Conservation (phyloP, 805 yeast genomes). For the Maudiozyma bulderi region DNA sequence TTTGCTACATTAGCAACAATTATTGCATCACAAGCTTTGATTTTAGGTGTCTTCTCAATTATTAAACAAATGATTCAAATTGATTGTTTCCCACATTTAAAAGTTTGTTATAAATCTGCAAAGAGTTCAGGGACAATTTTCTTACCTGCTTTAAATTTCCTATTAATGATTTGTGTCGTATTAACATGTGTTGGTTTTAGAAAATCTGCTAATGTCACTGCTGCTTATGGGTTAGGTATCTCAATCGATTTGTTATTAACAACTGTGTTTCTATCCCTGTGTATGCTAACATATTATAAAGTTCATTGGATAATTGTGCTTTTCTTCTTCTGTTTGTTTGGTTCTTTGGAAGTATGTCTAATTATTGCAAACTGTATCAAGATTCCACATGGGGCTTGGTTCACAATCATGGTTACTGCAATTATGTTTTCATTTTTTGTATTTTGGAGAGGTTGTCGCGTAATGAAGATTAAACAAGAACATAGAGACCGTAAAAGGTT, state of each 20-base stretch:
- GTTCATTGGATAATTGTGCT: background rate
- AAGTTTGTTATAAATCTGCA: background rate
- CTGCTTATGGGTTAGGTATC: background rate
- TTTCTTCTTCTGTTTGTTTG: background rate
- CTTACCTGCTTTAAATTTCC: background rate
- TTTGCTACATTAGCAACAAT: background rate
- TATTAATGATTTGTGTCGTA: background rate
- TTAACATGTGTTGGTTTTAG: background rate
- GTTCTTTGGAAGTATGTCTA: background rate
- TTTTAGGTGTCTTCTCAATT: background rate
- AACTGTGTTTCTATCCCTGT: background rate
- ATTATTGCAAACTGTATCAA: background rate
- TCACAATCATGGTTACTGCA: background rate
- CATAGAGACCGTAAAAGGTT: background rate
- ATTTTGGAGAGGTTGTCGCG: conserved; percentile 1
- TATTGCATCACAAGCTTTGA: background rate
- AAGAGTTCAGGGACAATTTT: background rate
- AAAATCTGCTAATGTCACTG: background rate
- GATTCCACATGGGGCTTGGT: background rate
- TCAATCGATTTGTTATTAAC: background rate
- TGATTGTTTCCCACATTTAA: background rate
- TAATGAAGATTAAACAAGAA: background rate
- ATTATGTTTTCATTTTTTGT: background rate
- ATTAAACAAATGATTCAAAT: background rate
- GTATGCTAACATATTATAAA: background rate